A percentile compares a stretch with the other conserved stretches of the same genome.
These are phyloP conservation scores for Solanum gracilifrons DNA, from an alignment of 257 asterid species.

Conservation along the genomic window DNA sequence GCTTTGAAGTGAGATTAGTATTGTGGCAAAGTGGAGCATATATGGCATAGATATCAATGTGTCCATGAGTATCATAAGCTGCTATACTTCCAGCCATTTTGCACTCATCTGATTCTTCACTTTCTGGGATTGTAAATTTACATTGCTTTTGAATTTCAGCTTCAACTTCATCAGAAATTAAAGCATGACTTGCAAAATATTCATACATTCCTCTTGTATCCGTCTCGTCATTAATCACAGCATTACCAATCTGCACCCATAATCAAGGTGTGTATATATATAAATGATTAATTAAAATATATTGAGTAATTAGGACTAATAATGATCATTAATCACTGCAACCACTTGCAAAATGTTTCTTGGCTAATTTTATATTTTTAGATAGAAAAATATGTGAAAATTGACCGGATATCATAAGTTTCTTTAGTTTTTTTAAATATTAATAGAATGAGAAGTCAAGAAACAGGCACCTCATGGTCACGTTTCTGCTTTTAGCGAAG, in stretches of 20 bases:
- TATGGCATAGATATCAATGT: conserved; percentile 49
- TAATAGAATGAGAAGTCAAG: no score
- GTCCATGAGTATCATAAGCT: background rate
- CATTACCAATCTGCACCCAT: conserved; percentile 59
- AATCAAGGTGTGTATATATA: background rate
- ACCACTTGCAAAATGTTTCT: no score
- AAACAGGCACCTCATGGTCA: no score
- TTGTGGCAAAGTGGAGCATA: conserved; percentile 56
- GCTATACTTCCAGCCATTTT: conserved; percentile 13
- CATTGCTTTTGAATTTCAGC: conserved; percentile 25
- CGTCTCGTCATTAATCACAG: conserved; percentile 56
- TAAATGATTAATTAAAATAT: no score
- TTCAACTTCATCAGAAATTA: conserved; percentile 37
- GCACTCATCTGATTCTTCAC: conserved; percentile 18
- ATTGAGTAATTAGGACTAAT: no score
- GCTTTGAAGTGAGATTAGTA: conserved; percentile 31
- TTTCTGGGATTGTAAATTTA: conserved; percentile 27
- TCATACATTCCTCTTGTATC: conserved; percentile 60
- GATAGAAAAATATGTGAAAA: no score
- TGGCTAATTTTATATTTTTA: no score
- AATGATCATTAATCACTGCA: no score
- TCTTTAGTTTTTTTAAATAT: no score
- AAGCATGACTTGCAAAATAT: conserved; percentile 52
- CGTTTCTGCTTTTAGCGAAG: no score
- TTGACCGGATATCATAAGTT: no score